Conservation (phyloP, 345 rosid species). For the Linum lewisii region DNA sequence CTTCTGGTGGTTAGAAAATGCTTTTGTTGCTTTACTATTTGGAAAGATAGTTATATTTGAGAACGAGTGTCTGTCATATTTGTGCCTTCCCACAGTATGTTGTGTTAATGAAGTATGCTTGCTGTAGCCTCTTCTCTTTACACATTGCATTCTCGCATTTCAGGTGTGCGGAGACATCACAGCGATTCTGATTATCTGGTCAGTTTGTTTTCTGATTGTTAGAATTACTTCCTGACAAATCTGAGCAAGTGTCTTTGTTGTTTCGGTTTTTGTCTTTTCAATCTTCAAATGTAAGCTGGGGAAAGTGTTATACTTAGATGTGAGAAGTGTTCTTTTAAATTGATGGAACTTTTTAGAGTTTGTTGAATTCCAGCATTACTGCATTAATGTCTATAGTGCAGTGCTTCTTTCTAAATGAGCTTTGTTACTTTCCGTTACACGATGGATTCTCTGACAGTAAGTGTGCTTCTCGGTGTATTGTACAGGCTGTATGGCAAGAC, state of each 20-base stretch:
- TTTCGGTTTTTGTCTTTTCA: neutral
- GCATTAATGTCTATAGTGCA: neutral
- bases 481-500: constrained; percentile 86
- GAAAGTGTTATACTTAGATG: neutral
- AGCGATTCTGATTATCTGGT: constrained; percentile 56
- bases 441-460: neutral
- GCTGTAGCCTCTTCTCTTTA: neutral
- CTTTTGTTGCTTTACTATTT: no score
- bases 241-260: neutral
- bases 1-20: no score
- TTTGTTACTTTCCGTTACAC: neutral
- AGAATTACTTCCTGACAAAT: no score
- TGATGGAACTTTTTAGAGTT: neutral
- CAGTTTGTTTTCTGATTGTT: constrained; percentile 3
- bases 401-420: neutral
- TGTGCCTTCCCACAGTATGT: neutral
- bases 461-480: neutral
- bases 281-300: neutral
- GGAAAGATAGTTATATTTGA: no score
- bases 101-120: neutral
- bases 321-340: no score
- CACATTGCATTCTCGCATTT: constrained; percentile 1
- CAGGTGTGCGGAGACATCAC: constrained; percentile 53
- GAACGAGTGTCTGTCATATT: neutral
- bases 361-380: neutral